Base-by-base conservation (phyloP, 1,139 yeast genomes). In the Meyerozyma sp. region DNA sequence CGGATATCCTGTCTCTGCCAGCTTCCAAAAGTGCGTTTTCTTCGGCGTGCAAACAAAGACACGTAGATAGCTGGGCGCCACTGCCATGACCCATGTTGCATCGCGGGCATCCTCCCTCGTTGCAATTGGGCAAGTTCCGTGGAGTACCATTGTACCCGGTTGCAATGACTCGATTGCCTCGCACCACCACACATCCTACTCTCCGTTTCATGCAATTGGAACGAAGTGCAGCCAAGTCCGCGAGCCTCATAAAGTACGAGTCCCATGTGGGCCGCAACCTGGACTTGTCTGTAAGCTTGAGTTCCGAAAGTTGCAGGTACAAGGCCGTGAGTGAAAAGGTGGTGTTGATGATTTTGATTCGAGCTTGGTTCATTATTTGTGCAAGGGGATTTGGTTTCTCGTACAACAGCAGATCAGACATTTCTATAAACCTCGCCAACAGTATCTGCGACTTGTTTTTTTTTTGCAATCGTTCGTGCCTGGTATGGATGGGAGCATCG, bases 121-220 rank as follows among this genome's bases (percentile, higher is more conserved):
- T 91, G 64, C 99, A 93, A 58, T 93, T 93, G 27, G 73, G 70
- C 55, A 89, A 66, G 47, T 91, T 89, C 36, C 96, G 75, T 10
- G 98, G 98, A 0, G 99, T 93, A 1, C 99, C 98, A 58, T 93
- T 93, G 63, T 94, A 93, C 0, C 98, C 99, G 0, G 98, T 93
- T 1, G 98, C 95, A 28, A 94, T 77, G 30, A 93, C 96, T 44
- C 97, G 70, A 41, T 80, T 81, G 44, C 88, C 94, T 43, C 91
- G 75, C 1, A 89, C 97, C 27, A 93, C 78, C 3, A 94, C 98
- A 63, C 98, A 91, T 0, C 98, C 98, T 1, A 93, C 98, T 46
- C 96, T 74, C 46, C 98, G 73, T 62, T 93, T 94, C 98, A 93
- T 94, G 66, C 98, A 94, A 55, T 93, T 94, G 30, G 95, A 83